phyloP scores from a whole-genome alignment of 2,329 filamentous ascomycete species.

The Acephala macrosclerotiorum region DNA sequence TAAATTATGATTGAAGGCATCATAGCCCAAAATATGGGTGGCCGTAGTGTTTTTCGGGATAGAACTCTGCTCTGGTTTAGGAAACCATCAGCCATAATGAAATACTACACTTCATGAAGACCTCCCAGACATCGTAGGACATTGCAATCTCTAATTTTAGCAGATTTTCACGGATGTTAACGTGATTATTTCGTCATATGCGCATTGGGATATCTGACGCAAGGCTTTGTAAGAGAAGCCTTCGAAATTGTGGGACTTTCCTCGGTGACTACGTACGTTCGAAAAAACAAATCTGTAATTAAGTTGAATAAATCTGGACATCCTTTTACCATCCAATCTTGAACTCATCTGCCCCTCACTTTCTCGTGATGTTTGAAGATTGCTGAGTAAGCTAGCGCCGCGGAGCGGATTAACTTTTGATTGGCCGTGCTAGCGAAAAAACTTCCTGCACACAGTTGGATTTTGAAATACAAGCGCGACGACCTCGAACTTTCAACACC shows the following conservation, averaged over 20 bases:
- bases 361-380: background rate
- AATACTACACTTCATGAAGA: background rate
- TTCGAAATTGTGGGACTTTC: no score
- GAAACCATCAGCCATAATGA: background rate
- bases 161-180: no score
- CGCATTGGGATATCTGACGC: no score
- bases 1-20: slow-evolving; percentile 5
- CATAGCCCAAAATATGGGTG: slow-evolving; percentile 10
- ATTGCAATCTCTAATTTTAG: no score
- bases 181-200: no score
- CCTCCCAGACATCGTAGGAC: no score
- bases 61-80: background rate
- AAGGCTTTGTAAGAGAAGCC: no score
- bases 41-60: background rate
- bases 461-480: slow-evolving; percentile 31
- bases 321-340: background rate
- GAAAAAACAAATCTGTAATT: no score
- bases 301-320: background rate
- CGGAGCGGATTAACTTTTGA: background rate
- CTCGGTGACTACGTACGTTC: no score
- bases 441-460: slow-evolving; percentile 14
- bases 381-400: background rate
- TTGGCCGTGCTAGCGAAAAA: background rate
- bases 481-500: slow-evolving; percentile 29
- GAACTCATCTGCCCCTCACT: background rate